Percentiles rank a stretch among this genome's conserved stretches.
Evolutionary conservation across 176 grass and related monocot genomes (phyloP).

Genomic region (Carex scoparia): DNA sequence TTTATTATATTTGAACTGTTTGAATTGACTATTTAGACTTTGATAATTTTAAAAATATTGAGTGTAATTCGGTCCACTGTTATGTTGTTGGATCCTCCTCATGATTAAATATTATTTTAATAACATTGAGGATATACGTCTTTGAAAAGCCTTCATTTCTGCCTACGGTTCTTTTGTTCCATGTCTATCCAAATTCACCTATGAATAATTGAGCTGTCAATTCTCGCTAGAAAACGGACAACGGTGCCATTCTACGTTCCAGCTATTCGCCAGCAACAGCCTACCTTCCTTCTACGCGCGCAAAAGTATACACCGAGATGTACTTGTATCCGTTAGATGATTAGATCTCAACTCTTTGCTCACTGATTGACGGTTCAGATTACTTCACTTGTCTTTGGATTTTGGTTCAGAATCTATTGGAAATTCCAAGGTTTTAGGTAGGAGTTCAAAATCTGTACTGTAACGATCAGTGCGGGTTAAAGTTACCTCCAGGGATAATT

Average conservation of each 20-base stretch:
- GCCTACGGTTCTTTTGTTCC: background rate
- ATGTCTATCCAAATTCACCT: background rate
- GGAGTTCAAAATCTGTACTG: constrained; percentile 13
- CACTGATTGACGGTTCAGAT: background rate
- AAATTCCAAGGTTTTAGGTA: background rate
- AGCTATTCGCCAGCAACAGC: constrained; percentile 20
- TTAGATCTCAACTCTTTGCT: background rate
- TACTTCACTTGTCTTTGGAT: background rate
- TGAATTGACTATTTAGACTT: too few relatives aligned
- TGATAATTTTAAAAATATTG: too few relatives aligned
- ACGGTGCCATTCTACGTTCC: background rate
- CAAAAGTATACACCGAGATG: background rate
- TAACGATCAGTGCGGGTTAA: background rate
- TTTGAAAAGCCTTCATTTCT: too few relatives aligned
- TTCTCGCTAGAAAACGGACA: background rate
- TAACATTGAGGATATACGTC: too few relatives aligned
- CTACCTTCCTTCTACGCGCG: background rate
- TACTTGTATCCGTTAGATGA: background rate
- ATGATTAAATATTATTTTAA: background rate
- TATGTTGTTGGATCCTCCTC: too few relatives aligned
- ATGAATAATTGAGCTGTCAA: background rate
- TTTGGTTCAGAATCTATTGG: background rate
- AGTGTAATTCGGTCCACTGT: too few relatives aligned
- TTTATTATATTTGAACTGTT: too few relatives aligned
- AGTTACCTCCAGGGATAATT: background rate